Evolutionary conservation across 768 basidiomycete species (phyloP), one percentile per base, ranked within the genome.

Genomic region (Boletus rufocinnamomeus): DNA sequence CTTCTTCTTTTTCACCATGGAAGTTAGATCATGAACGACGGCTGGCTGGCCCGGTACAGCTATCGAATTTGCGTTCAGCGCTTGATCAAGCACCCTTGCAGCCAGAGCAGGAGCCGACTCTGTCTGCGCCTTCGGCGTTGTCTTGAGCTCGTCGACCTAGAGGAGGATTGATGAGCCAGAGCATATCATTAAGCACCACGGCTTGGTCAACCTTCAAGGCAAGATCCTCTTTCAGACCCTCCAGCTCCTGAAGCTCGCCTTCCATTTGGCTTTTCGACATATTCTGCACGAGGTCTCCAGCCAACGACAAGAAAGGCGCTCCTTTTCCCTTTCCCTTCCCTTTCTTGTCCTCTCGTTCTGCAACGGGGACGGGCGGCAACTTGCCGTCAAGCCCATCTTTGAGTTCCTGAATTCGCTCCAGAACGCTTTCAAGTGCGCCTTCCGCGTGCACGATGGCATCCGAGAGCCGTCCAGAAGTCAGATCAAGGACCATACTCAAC

Each of bases 121-220:
- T 25, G 78, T 68, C 9, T 77, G 69, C 17, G 91, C 83, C 50
- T 83, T 84, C 0, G 94, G 94, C 6, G 86, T 80, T 6, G 86
- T 84, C 74, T 92, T 95, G 34, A 97, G 79, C 66, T 98, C 95
- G 52, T 97, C 95, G 19, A 98, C 87, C 93, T 95, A 59, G 25
- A 28, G 10, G 16, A 28, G 11, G n/a, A n/a, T 41, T 14, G 16
- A 32, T 63, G n/a, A 50, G 9, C 4, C 43, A 48, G 23, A 27
- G 23, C 32, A 30, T 37, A 47, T 28, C 59, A 25, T 45, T 25
- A n/a, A 47, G 19, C 11, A 21, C 6, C 5, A 35, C 47, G 6
- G 21, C 21, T 41, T 1, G 43, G 30, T 72, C 34, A 40, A 87
- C 93, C 86, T 97, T 98, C 50, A 90, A 73, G 2, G 89, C 88